These are phyloP conservation scores for Aurinia saxatilis DNA, from an alignment of 345 rosid genomes.

Conservation along the genomic window DNA sequence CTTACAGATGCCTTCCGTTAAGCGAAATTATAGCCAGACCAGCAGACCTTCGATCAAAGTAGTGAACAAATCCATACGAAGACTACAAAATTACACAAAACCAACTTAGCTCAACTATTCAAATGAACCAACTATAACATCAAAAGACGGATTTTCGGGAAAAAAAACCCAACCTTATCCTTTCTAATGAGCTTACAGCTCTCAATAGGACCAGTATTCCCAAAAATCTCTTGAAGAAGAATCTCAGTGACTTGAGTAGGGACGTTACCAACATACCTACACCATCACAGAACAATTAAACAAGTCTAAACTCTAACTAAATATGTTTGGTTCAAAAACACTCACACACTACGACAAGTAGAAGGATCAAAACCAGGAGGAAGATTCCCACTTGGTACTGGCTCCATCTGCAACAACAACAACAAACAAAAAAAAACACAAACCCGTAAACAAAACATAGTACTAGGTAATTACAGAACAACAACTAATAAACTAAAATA, in stretches of 20 bases:
- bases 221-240: slow-evolving; percentile 90
- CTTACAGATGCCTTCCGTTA: slow-evolving; percentile 91
- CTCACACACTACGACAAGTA: slow-evolving; percentile 99
- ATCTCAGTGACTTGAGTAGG: slow-evolving; percentile 84
- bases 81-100: slow-evolving; percentile 48
- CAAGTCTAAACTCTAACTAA: not conserved
- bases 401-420: slow-evolving; percentile 80
- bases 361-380: slow-evolving; percentile 99
- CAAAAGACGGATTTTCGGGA: not conserved
- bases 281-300: slow-evolving; percentile 32
- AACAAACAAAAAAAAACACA: slow-evolving; percentile 9
- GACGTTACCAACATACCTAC: slow-evolving; percentile 88
- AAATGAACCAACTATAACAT: no score
- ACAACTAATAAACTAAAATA: not conserved
- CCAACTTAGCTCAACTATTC: not conserved
- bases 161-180: slow-evolving; percentile 55
- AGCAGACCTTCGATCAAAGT: slow-evolving; percentile 84
- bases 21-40: slow-evolving; percentile 68
- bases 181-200: slow-evolving; percentile 87
- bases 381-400: slow-evolving; percentile 94
- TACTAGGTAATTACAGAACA: no score
- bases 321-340: slow-evolving; percentile 25
- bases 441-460: no score
- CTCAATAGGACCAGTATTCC: slow-evolving; percentile 78
- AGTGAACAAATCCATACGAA: slow-evolving; percentile 90